These are phyloP conservation scores for Tylopilus felleus DNA, from an alignment of 768 basidiomycete species.

Conservation along the genomic window DNA sequence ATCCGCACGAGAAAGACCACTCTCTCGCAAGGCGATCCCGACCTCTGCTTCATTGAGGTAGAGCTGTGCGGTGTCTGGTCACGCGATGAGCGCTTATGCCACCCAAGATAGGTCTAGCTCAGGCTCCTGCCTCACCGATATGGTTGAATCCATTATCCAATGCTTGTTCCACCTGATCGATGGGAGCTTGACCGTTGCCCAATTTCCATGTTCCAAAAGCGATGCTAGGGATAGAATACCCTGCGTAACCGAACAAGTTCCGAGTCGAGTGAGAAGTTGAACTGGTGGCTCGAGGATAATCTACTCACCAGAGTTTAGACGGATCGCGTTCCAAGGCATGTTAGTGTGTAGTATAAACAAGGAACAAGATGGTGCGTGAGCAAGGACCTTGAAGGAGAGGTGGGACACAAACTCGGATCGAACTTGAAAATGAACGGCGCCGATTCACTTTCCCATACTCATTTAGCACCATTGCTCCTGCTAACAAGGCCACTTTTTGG, in stretches of 20 bases:
- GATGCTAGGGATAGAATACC: constrained; percentile 44
- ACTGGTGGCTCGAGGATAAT: background rate
- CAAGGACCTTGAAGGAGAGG: too few species aligned
- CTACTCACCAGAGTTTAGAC: constrained; percentile 56
- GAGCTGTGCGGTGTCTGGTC: constrained; percentile 55
- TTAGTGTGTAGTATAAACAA: background rate
- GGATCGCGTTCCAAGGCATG: constrained; percentile 62
- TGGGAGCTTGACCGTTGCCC: constrained; percentile 51
- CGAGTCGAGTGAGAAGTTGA: background rate
- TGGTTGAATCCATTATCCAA: constrained; percentile 60
- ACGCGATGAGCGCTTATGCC: background rate
- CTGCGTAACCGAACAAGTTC: constrained; percentile 25
- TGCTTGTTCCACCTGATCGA: constrained; percentile 59
- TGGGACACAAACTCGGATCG: background rate
- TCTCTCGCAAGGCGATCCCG: constrained; percentile 39
- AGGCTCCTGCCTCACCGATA: constrained; percentile 42
- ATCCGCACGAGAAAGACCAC: constrained; percentile 53
- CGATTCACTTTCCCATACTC: background rate
- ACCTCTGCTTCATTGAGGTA: constrained; percentile 64
- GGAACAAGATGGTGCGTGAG: background rate
- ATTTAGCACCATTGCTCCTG: background rate
- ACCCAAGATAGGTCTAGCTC: background rate
- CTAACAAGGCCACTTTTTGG: too few species aligned
- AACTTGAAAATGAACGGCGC: background rate
- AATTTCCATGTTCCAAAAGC: constrained; percentile 67